These are phyloP conservation scores for Zangia roseola DNA, from an alignment of 768 basidiomycete genomes.

Conservation along the genomic window DNA sequence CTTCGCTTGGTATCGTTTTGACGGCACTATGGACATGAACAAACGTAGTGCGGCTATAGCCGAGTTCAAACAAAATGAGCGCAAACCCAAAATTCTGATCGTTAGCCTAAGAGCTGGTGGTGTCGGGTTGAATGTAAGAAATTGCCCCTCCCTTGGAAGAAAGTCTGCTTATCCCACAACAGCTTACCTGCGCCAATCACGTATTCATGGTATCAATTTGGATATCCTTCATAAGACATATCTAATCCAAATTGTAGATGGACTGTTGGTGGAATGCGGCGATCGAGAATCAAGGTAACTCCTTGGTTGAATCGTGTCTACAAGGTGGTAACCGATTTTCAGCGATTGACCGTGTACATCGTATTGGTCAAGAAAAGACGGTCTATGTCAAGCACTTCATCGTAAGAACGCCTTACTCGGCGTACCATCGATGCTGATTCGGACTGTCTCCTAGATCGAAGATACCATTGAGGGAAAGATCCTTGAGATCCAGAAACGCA, in stretches of 20 bases:
- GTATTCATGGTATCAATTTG: constrained; percentile 72
- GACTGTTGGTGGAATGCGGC: constrained; percentile 93
- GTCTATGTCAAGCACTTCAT: constrained; percentile 87
- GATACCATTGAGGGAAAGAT: constrained; percentile 81
- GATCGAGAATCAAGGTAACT: constrained; percentile 71
- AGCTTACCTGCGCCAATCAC: constrained; percentile 80
- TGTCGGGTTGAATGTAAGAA: constrained; percentile 78
- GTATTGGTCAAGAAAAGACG: constrained; percentile 79
- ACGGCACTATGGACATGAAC: constrained; percentile 89
- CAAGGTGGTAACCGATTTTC: constrained; percentile 7
- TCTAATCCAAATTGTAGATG: constrained; percentile 52
- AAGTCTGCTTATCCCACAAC: constrained; percentile 3
- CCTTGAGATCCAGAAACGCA: constrained; percentile 78
- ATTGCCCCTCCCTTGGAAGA: background rate
- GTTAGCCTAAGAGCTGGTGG: constrained; percentile 89
- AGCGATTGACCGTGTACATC: constrained; percentile 86
- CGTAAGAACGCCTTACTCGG: constrained; percentile 39
- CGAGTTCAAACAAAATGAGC: constrained; percentile 69
- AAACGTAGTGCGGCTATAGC: constrained; percentile 72
- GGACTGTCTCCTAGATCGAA: constrained; percentile 56
- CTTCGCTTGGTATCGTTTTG: constrained; percentile 76
- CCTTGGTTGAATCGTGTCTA: background rate
- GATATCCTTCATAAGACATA: background rate
- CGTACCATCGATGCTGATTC: background rate
- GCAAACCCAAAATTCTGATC: constrained; percentile 72